Evolutionary conservation across 495 filamentous ascomycete genomes (phyloP).

Genomic region (Hypoxylon fuscum): DNA sequence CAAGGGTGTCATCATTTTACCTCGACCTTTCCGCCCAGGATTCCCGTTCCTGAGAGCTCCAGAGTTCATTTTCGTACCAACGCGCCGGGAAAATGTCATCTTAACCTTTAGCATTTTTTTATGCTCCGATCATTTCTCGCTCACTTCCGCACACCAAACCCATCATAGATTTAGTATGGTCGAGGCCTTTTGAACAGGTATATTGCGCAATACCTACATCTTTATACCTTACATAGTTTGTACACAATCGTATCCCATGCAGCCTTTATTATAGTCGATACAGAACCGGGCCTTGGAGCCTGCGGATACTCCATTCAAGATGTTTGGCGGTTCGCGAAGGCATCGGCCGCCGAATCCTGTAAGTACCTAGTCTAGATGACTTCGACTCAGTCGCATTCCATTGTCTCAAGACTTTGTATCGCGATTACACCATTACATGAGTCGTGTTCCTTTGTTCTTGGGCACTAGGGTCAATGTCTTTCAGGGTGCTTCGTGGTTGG

Average conservation of each 20-base stretch:
- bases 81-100: slow-evolving; percentile 3
- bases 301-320: slow-evolving; percentile 39
- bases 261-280: slow-evolving; percentile 35
- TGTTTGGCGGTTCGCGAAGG: slow-evolving; percentile 57
- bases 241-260: slow-evolving; percentile 40
- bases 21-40: slow-evolving; percentile 27
- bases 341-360: slow-evolving; percentile 56
- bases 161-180: slow-evolving; percentile 9
- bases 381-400: slow-evolving; percentile 34
- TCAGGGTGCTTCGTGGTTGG: slow-evolving; percentile 27
- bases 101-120: too few species aligned
- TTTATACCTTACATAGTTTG: too few species aligned
- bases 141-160: slow-evolving; percentile 15
- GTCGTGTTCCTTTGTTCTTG: slow-evolving; percentile 30
- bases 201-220: slow-evolving; percentile 10
- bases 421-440: slow-evolving; percentile 29
- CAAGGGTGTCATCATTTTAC: slow-evolving; percentile 33
- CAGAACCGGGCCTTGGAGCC: slow-evolving; percentile 34
- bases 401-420: slow-evolving; percentile 22
- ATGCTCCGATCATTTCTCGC: slow-evolving; percentile 20
- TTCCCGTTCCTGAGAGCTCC: slow-evolving; percentile 28
- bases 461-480: slow-evolving; percentile 32
- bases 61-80: slow-evolving; percentile 12
- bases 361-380: slow-evolving; percentile 46
- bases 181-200: not conserved